phyloP scores from a whole-genome alignment of 768 basidiomycete species.

The Rhizopogon sp. region DNA sequence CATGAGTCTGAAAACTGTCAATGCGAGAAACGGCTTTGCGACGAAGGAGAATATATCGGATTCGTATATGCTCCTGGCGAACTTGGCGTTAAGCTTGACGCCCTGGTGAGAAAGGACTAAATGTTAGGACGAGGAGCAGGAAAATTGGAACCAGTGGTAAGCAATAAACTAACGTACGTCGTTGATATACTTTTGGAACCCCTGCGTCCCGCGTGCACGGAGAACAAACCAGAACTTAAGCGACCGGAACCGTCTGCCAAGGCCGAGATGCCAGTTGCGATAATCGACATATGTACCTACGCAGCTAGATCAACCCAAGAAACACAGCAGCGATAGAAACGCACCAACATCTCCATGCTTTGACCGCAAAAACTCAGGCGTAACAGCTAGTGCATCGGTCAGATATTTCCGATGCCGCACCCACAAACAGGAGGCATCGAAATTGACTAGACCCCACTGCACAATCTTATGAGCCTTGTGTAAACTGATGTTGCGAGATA shows the following conservation, averaged over 20 bases:
- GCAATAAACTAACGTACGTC: conserved; percentile 35
- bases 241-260: conserved; percentile 85
- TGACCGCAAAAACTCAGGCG: conserved; percentile 78
- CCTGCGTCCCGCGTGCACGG: conserved; percentile 73
- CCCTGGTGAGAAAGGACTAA: conserved; percentile 36
- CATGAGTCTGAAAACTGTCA: conserved; percentile 71
- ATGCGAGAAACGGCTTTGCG: conserved; percentile 63
- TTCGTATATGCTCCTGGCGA: conserved; percentile 47
- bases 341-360: conserved; percentile 72
- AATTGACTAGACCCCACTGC: conserved; percentile 90
- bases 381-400: conserved; percentile 80
- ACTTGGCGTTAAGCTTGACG: conserved; percentile 52
- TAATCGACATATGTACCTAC: conserved; percentile 81
- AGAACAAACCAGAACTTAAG: conserved; percentile 92
- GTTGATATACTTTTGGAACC: conserved; percentile 76
- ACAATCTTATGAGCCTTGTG: background rate
- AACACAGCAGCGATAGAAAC: conserved; percentile 1
- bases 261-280: conserved; percentile 77
- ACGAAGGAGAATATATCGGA: conserved; percentile 60
- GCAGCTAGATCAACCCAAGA: background rate
- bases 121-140: background rate
- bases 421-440: conserved; percentile 79
- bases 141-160: too few relatives aligned
- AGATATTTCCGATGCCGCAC: conserved; percentile 71
- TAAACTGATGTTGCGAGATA: background rate